Evolutionary conservation across 2,329 filamentous ascomycete species (phyloP).

Genomic region (Hirsutella thompsonii): DNA sequence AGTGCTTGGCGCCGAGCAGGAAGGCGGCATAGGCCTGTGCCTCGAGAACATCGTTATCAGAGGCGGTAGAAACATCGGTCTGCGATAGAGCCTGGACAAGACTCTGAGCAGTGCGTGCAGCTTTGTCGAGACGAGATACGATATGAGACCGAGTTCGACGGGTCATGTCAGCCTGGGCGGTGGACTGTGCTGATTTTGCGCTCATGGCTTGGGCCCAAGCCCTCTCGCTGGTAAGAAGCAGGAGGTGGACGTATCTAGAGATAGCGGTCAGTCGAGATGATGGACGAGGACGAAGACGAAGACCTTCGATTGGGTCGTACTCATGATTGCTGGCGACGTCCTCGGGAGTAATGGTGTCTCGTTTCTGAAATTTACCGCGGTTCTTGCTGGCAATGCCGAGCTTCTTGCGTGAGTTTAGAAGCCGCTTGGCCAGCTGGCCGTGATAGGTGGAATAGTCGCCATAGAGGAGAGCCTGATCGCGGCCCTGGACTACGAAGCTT

Average conservation of each 20-base stretch:
- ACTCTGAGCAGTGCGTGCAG: conserved; percentile 53
- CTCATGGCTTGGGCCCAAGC: conserved; percentile 95
- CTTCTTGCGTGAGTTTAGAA: conserved; percentile 75
- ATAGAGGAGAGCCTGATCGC: conserved; percentile 74
- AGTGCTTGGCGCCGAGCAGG: conserved; percentile 62
- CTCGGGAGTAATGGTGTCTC: conserved; percentile 56
- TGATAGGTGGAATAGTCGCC: conserved; percentile 85
- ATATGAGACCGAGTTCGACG: conserved; percentile 79
- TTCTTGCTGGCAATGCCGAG: conserved; percentile 73
- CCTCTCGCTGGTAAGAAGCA: conserved; percentile 76
- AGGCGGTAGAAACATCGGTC: conserved; percentile 49
- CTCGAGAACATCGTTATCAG: conserved; percentile 63
- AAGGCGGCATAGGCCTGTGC: conserved; percentile 72
- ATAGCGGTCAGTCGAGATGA: not conserved
- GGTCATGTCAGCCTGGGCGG: conserved; percentile 67
- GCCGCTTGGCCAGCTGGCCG: conserved; percentile 61
- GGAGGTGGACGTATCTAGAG: conserved; percentile 66
- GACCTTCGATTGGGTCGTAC: conserved; percentile 35
- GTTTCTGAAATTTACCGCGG: conserved; percentile 72
- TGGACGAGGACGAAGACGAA: too few relatives aligned
- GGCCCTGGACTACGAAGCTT: conserved; percentile 62
- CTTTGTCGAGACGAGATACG: conserved; percentile 75
- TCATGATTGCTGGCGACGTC: conserved; percentile 64
- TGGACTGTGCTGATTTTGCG: conserved; percentile 72
- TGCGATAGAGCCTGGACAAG: conserved; percentile 56